A percentile compares a stretch with the other conserved stretches of the same genome.
Evolutionary conservation across 257 asterid species (phyloP).

Genomic region (Forsythia viridissima): DNA sequence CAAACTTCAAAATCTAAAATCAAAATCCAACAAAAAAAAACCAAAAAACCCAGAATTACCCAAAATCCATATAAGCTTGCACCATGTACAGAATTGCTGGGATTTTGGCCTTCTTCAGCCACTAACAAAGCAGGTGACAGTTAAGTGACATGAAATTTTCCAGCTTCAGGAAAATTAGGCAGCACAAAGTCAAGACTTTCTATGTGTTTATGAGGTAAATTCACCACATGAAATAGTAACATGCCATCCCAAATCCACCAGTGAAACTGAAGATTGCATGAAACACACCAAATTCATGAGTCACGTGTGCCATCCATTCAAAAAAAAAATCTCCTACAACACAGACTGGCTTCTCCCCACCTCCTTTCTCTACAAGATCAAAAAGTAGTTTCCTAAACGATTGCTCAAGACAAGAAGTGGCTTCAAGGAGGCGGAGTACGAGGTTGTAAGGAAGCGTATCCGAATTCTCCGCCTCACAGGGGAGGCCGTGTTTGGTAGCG

Average conservation of each 20-base stretch:
- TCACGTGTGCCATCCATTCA: conserved; percentile 55
- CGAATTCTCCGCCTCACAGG: conserved; percentile 42
- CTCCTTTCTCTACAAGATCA: conserved; percentile 17
- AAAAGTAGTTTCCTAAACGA: conserved; percentile 34
- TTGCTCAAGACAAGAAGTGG: conserved; percentile 32
- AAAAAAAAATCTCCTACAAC: conserved; percentile 56
- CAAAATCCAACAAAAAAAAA: too few species aligned
- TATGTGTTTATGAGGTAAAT: conserved; percentile 45
- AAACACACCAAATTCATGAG: conserved; percentile 48
- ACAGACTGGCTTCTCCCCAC: conserved; percentile 41
- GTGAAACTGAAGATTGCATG: conserved; percentile 47
- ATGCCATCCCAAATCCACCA: conserved; percentile 68
- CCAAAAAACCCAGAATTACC: too few species aligned
- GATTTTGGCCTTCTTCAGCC: conserved; percentile 29
- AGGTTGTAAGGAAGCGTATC: conserved; percentile 49
- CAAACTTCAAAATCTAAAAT: too few species aligned
- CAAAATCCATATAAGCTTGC: too few species aligned
- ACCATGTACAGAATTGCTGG: too few species aligned
- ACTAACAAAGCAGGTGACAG: conserved; percentile 40
- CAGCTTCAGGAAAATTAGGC: conserved; percentile 70
- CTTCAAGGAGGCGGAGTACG: conserved; percentile 39
- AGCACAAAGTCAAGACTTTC: conserved; percentile 43
- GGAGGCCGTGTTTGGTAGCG: conserved; percentile 52
- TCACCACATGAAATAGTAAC: conserved; percentile 61
- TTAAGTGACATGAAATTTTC: conserved; percentile 46